Evolutionary conservation across 2,329 filamentous ascomycete species (phyloP), one percentile per base, ranked within the genome.

Genomic region (Zelopaecilomyces penicillatus): DNA sequence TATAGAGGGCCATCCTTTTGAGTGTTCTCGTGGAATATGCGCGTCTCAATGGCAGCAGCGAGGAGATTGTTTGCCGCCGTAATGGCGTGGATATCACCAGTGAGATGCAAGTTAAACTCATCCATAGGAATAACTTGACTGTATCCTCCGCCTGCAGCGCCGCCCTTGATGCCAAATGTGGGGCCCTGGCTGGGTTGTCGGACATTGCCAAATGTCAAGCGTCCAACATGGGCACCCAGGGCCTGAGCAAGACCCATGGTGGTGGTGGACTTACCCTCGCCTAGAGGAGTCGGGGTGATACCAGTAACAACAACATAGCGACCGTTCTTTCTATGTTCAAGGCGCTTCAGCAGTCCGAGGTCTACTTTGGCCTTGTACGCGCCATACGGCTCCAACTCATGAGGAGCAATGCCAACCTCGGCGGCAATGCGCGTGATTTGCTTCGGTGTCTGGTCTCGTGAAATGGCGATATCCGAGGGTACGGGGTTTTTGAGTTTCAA

Each of bases 101-200:
- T 98, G 58, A 98, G 71, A 65, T 98, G 93, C 61, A 98, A 73
- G 69, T 98, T 98, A 74, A 98, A 98, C 66, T 98, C 93, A 58
- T 98, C 93, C 93, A 98, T 98, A 47, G 93, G 93, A 57, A 98
- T 97, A 60, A 98, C 93, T 66, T 98, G 93, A 65, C 88, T 95
- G 78, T 97, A 98, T 34, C 93, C 93, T 65, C 93, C 93, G 58
- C 93, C 93, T 45, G 93, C 93, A 48, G 93, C 93, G 58, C 93
- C 93, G 51, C 93, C 93, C 75, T 98, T 98, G 76, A 98, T 97
- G 59, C 93, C 93, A 64, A 98, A 98, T 0, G 93, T 98, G 45
- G 93, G 93, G 4, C 93, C 93, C 70, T 97, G 93, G 57, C 88
- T 95, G 41, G 93, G 93, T 64, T 98, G 93, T 49, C 93, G 82